Evolutionary conservation across 179 eudicot genomes (phyloP).

Genomic region (Camellia oleifera): DNA sequence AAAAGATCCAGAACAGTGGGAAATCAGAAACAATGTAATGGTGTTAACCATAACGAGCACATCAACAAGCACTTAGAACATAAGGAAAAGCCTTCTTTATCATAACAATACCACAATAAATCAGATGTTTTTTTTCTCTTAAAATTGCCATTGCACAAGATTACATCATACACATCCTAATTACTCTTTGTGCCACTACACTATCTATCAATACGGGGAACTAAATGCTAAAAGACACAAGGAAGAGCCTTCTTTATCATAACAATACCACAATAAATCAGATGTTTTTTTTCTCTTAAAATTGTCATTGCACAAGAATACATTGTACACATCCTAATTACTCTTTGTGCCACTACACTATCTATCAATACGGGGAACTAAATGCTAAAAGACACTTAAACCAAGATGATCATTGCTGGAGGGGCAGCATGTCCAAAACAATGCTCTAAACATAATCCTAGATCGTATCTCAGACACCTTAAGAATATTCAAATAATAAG

Average conservation of each 20-base stretch:
- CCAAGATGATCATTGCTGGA: not conserved
- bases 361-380: not conserved
- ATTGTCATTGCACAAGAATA: not conserved
- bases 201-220: no score
- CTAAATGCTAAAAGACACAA: not conserved
- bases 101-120: slow-evolving; percentile 5
- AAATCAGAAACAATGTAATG: not conserved
- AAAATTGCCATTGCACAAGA: not conserved
- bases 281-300: not conserved
- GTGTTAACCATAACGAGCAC: not conserved
- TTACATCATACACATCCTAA: not conserved
- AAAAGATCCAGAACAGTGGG: not conserved
- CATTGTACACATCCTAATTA: not conserved
- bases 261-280: not conserved
- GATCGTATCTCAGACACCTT: not conserved
- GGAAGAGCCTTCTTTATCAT: not conserved
- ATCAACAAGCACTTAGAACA: not conserved
- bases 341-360: not conserved
- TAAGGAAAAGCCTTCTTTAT: not conserved
- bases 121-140: not conserved
- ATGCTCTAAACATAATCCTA: not conserved
- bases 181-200: not conserved
- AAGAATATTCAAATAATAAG: not conserved
- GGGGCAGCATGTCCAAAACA: not conserved
- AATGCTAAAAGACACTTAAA: not conserved